Base-by-base conservation (phyloP, 805 yeast species). In the Wickerhamomyces hampshirensis region DNA sequence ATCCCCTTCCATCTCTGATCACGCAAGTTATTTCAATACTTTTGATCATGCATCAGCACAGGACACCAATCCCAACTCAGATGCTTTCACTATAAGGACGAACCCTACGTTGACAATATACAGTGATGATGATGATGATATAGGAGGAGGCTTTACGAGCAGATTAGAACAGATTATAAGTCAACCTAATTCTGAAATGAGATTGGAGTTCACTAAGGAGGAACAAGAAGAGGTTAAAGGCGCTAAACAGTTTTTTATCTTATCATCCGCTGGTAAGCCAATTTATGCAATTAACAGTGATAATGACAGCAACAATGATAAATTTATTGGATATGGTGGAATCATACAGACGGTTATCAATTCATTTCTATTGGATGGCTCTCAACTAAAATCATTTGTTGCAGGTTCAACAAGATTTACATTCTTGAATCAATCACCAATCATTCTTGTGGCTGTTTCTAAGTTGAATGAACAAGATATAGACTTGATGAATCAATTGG, bases 251-350 rank as follows among this genome's bases (percentile, higher is more conserved):
- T 84, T 82, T 51, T 82, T 85, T 47, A 74, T 88, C 4, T 63
- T 88, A 8, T 84, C 95, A 0, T 64, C 79, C 2, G 95, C 96
- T 1, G 96, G 96, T 0, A 88, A 88, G 55, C 95, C 95, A 2
- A 80, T 88, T 5, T 88, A 82, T 58, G 75, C 94, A 2, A 66
- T 80, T 68, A 34, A 39, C 5, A 43, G 38, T 13, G 37, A 37
- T 11, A 32, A 36, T 11, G 75, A 79, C 53, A 94, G 93, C 2
- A 63, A 76, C 2, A 42, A 84, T 35, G 80, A 77, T 26, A 58
- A 77, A 12, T 66, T 82, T 2, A 61, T 84, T 30, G 81, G 86
- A 0, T 81, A 82, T 49, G 76, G 82, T 64, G 96, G 95, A 1
- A 66, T 88, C 2, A 71, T 88, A 3, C 89, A 88, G 46, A 85